These are phyloP conservation scores for Aspergillus unguis DNA, from an alignment of 2,329 filamentous ascomycete genomes.

Conservation along the genomic window DNA sequence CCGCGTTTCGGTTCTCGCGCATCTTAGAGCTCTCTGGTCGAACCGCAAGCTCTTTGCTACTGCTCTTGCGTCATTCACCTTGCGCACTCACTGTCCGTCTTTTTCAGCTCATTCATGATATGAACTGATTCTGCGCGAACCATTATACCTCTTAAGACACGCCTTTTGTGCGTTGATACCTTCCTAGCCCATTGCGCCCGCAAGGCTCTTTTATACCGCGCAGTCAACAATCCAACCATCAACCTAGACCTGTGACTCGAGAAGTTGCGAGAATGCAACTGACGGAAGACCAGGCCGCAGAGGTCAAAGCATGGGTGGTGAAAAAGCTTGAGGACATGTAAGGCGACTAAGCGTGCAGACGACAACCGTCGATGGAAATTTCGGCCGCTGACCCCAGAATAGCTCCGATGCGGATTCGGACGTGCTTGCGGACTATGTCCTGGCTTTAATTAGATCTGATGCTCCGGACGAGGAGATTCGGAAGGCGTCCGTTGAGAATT, in stretches of 20 bases:
- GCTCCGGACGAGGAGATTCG: slow-evolving; percentile 54
- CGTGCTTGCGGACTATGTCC: slow-evolving; percentile 60
- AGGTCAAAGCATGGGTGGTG: slow-evolving; percentile 58
- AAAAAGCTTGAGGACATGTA: slow-evolving; percentile 58
- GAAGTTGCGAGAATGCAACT: slow-evolving; percentile 47
- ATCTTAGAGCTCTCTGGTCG: slow-evolving; percentile 18
- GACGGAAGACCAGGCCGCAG: slow-evolving; percentile 50
- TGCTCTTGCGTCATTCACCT: neutral
- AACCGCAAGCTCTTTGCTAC: slow-evolving; percentile 8
- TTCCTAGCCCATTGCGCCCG: neutral
- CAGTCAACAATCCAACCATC: neutral
- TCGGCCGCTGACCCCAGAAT: slow-evolving; percentile 3
- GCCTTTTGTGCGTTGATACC: neutral
- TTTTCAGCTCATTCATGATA: neutral
- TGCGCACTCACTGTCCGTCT: neutral
- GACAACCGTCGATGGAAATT: neutral
- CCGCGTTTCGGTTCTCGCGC: slow-evolving; percentile 20
- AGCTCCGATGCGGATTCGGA: slow-evolving; percentile 62
- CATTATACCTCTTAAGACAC: neutral
- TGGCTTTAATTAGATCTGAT: slow-evolving; percentile 56
- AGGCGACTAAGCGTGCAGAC: slow-evolving; percentile 21
- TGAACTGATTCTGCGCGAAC: neutral
- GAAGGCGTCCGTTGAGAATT: slow-evolving; percentile 52
- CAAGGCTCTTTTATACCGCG: too few species aligned
- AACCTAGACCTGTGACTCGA: neutral